These are phyloP conservation scores for Cutaneotrichosporon curvatum DNA, from an alignment of 1,284 basidiomycete genomes.

Conservation along the genomic window DNA sequence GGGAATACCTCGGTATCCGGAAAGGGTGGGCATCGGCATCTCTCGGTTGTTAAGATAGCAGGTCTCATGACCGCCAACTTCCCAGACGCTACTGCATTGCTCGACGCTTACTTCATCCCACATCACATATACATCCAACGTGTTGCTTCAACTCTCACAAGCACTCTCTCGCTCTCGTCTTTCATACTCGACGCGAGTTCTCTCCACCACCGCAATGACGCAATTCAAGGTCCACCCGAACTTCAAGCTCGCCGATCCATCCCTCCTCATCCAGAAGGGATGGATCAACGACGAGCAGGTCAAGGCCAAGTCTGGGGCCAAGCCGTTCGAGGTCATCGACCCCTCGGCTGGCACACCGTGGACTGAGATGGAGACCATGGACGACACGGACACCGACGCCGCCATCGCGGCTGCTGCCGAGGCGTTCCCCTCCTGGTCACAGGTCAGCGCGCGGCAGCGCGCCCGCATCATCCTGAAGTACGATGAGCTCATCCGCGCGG, in stretches of 20 bases:
- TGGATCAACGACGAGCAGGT: conserved; percentile 16
- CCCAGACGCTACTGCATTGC: too few species aligned
- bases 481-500: conserved; percentile 17
- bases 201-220: too few species aligned
- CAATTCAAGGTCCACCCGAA: conserved; percentile 13
- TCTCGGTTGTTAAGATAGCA: too few species aligned
- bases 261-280: conserved; percentile 13
- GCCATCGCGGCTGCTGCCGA: conserved; percentile 15
- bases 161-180: too few species aligned
- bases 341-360: conserved; percentile 15
- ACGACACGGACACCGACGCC: conserved; percentile 15
- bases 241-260: conserved; percentile 15
- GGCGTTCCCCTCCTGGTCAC: conserved; percentile 14
- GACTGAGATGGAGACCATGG: conserved; percentile 10
- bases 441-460: conserved; percentile 12
- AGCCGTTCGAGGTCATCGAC: conserved; percentile 16
- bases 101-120: too few species aligned
- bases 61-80: too few species aligned
- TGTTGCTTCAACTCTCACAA: too few species aligned
- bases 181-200: too few species aligned
- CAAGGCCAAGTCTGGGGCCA: not conserved
- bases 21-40: too few species aligned
- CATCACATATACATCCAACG: too few species aligned
- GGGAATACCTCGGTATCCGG: too few species aligned
- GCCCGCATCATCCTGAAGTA: conserved; percentile 18